Base-by-base conservation (phyloP, 2,329 filamentous ascomycete species). In the Lasiodiplodia theobromae region DNA sequence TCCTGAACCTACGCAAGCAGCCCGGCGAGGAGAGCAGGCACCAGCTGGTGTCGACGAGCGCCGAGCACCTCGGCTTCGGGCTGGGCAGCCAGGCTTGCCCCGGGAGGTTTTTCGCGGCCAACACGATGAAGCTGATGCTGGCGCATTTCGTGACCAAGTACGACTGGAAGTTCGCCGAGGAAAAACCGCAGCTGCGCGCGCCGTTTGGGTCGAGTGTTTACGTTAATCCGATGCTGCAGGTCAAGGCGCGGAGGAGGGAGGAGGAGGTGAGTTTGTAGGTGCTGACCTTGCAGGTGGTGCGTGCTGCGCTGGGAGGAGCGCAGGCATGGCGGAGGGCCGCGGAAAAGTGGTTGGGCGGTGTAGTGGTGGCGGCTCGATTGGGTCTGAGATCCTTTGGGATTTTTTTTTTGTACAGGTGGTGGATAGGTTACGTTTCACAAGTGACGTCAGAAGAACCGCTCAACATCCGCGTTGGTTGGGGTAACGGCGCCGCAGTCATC, bases 41-140 rank as follows among this genome's bases (percentile, higher is more conserved):
- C 11, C 68, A 71, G 12, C 73, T 72, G 11, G 53, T 44, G 6
- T 51, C 38, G 0, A 58, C 53, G 25, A 57, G 53, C 38, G 16
- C 65, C 5, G 54, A 67, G 40, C 38, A 67, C 25, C 21, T 56
- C n/a, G 66, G 77, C 0, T 78, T 76, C 54, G 77, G 77, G 0
- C 76, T 78, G 51, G 77, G 77, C 0, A 58, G 69, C 1, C 76
- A 78, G 66, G 73, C 75, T 0, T 79, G 77, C 23, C 76, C 77
- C 2, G 77, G 77, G 0, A 69, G 77, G 2, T 78, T 77, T 69
- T 78, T 77, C 18, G 77, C 77, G 0, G 68, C 72, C 1, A 75
- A 75, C 49, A 74, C 77, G 68, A 77, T 79, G 51, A 79, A 79
- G 69, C 73, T 79, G 70, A 73, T 78, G 16, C 47, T 78, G 4